Evolutionary conservation across 2,329 filamentous ascomycete genomes (phyloP), one percentile per base, ranked within the genome.

Genomic region (Exophiala spinifera): DNA sequence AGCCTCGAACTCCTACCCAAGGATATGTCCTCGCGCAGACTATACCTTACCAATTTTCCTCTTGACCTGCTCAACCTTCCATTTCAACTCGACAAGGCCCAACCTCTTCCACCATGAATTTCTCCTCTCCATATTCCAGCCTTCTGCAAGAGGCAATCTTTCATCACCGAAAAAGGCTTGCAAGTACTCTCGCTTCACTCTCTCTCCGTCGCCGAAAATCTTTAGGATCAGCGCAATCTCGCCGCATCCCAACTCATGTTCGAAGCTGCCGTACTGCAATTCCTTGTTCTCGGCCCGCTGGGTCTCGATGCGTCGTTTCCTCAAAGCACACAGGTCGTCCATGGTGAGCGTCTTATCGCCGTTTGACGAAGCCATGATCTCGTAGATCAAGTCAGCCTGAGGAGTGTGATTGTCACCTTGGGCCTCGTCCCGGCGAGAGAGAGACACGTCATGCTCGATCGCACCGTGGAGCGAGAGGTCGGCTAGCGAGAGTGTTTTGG

Each of bases 391-490:
- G 20, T 49, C 46, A 8, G 15, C 17, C 13, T 49, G 46, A 15
- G 37, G 21, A 23, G 37, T 39, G 20, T 56, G 34, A 44, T 59
- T 60, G 25, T 44, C 53, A 21, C 61, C 37, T 13, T 56, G 36
- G 21, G 60, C 63, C 20, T 57, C 51, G 46, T 64, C 63, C 13
- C 60, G 59, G 46, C 64, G 57, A 11, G 58, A 62, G 11, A 62
- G 51, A 8, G 62, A 65, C 21, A 59, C 52, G 39, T 66, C 64
- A 8, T 46, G 56, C 46, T 66, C 64, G 46, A 64, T 60, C 6
- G 60, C 60, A 51, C 65, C 64, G 44, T 64, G 63, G 17, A 49
- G 20, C 17, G 46, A 34, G 50, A 58, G 51, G 51, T 55, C 47
- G 53, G 43, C 64, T 57, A 28, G 47, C 23, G 5, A 55, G 59